A percentile compares a stretch with the other conserved stretches of the same genome.
phyloP scores from a whole-genome alignment of 2,329 filamentous ascomycete species.

The Aureobasidium sp. region DNA sequence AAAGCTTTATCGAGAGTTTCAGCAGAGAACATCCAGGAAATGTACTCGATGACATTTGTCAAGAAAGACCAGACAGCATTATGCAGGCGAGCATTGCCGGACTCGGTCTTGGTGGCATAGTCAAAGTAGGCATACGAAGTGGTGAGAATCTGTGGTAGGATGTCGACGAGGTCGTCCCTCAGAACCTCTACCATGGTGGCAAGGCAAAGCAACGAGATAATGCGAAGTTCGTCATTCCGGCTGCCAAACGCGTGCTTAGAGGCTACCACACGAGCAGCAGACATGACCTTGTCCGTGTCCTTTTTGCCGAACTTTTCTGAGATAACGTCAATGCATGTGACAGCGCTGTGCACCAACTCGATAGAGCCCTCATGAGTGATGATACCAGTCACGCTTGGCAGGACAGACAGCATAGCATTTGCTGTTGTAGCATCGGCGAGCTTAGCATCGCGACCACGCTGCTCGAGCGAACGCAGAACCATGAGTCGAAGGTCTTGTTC shows the following conservation, averaged over 20 bases:
- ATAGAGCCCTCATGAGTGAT: constrained; percentile 64
- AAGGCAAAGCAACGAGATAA: constrained; percentile 81
- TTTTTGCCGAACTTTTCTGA: constrained; percentile 93
- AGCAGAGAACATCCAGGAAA: constrained; percentile 82
- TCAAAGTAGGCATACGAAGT: constrained; percentile 63
- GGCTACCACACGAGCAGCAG: constrained; percentile 67
- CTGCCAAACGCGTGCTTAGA: constrained; percentile 68
- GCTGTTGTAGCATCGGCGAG: constrained; percentile 61
- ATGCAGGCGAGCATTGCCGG: constrained; percentile 57
- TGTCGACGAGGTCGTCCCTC: constrained; percentile 73
- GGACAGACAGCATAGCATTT: constrained; percentile 63
- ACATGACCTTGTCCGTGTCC: constrained; percentile 65
- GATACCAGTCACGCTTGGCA: constrained; percentile 68
- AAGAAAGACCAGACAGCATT: constrained; percentile 76
- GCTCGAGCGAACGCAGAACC: constrained; percentile 70
- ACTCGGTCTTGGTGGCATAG: constrained; percentile 47
- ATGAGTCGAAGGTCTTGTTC: constrained; percentile 66
- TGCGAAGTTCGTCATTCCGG: constrained; percentile 59
- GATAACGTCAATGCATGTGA: constrained; percentile 87
- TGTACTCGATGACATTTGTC: constrained; percentile 66
- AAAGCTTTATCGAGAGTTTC: constrained; percentile 65
- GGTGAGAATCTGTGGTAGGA: constrained; percentile 68
- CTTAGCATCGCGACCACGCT: constrained; percentile 65
- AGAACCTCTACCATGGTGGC: constrained; percentile 84
- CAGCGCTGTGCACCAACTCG: constrained; percentile 71